Percentiles rank a stretch among this genome's conserved stretches.
Evolutionary conservation across 345 rosid genomes (phyloP).

Genomic region (Moricandia arvensis): DNA sequence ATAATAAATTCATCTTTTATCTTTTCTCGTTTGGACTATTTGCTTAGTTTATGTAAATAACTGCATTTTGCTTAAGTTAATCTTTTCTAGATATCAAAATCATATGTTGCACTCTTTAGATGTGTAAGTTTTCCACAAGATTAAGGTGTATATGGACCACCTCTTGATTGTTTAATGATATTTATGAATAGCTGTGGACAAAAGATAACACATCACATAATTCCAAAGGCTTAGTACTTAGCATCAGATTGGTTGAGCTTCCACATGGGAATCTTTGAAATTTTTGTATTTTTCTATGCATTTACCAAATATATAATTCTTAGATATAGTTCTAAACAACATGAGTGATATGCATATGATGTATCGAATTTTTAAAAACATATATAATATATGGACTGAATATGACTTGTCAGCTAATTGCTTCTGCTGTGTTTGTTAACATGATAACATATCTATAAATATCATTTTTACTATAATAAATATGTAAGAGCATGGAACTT

Average conservation of each 20-base stretch:
- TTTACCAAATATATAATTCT: not conserved
- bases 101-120: not conserved
- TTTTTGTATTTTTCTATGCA: conserved; percentile 6
- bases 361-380: not conserved
- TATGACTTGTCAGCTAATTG: not conserved
- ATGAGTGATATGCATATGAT: not conserved
- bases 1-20: not conserved
- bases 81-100: not conserved
- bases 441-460: not conserved
- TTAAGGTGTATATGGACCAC: conserved; percentile 14
- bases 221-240: conserved; percentile 27
- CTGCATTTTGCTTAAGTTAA: not conserved
- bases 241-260: conserved; percentile 28
- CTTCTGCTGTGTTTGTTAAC: not conserved
- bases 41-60: not conserved
- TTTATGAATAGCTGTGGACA: conserved; percentile 14
- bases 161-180: not conserved
- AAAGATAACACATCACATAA: conserved; percentile 15
- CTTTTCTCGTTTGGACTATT: not conserved
- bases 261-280: conserved; percentile 24
- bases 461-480: not conserved
- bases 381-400: not conserved
- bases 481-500: not conserved
- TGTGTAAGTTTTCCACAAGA: not conserved
- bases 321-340: not conserved